Evolutionary conservation across 225 moss, liverwort and hornwort species (phyloP).

Genomic region (Antitrichia curtipendula): DNA sequence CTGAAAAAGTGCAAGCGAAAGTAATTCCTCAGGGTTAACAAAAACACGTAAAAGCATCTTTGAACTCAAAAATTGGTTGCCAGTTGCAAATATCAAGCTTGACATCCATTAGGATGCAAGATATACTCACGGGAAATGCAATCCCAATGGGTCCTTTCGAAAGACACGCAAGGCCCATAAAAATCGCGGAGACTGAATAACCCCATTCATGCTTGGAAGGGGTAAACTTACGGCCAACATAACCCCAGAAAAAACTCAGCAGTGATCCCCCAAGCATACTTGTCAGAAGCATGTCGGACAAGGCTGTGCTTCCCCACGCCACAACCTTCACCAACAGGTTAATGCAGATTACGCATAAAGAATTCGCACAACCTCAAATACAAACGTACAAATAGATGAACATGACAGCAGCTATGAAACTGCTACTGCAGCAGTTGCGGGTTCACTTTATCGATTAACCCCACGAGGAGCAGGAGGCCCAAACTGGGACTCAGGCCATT

Average conservation of each 20-base stretch:
- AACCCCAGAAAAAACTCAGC: conserved; percentile 71
- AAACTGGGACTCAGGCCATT: not conserved
- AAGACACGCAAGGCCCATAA: conserved; percentile 51
- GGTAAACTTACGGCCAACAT: conserved; percentile 27
- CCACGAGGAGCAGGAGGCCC: not conserved
- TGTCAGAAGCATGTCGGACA: conserved; percentile 63
- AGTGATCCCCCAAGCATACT: conserved; percentile 55
- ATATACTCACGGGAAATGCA: conserved; percentile 31
- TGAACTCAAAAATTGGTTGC: not conserved
- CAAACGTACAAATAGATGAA: not conserved
- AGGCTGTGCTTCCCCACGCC: conserved; percentile 55
- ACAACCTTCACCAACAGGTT: conserved; percentile 38
- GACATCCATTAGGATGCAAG: not conserved
- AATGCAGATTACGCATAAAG: not conserved
- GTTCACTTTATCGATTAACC: not conserved
- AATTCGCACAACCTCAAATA: not conserved
- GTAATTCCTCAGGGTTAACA: not conserved
- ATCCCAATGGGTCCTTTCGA: conserved; percentile 51
- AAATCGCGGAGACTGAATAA: conserved; percentile 34
- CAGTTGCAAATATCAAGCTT: not conserved
- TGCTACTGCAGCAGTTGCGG: not conserved
- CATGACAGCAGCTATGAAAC: not conserved
- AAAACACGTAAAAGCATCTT: not conserved
- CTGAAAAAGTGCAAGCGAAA: not conserved
- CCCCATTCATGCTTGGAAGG: conserved; percentile 30